Conservation (phyloP, 257 asterid genomes). For the Salvia rosmarinus region DNA sequence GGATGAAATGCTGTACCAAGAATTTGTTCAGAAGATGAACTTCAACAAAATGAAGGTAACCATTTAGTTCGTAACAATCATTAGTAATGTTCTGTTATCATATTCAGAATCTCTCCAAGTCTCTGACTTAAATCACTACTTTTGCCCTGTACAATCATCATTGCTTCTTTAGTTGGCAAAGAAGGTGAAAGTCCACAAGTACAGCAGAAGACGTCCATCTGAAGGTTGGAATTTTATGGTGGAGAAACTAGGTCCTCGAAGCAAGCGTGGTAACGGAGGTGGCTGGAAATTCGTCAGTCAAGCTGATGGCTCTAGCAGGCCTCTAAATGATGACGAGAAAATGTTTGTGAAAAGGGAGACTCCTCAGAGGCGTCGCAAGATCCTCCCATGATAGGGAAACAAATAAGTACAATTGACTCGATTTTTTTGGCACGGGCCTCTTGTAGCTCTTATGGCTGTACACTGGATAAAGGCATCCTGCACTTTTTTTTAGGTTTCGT, state of each 20-base stretch:
- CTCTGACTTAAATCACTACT: not conserved
- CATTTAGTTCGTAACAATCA: not conserved
- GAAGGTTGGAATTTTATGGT: slow-evolving; percentile 88
- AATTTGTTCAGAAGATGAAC: slow-evolving; percentile 75
- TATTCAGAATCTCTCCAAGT: not conserved
- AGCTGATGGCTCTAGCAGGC: slow-evolving; percentile 90
- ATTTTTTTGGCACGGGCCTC: not conserved
- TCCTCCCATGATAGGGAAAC: slow-evolving; percentile 55
- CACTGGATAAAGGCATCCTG: not conserved
- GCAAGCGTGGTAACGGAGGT: slow-evolving; percentile 87
- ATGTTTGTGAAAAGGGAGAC: slow-evolving; percentile 90
- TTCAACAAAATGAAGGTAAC: slow-evolving; percentile 88
- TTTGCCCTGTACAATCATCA: not conserved
- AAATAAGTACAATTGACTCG: not conserved
- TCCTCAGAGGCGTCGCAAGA: slow-evolving; percentile 69
- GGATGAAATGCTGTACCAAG: slow-evolving; percentile 88
- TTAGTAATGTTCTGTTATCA: not conserved
- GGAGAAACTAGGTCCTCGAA: slow-evolving; percentile 77
- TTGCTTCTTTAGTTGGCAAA: slow-evolving; percentile 54
- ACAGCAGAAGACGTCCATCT: slow-evolving; percentile 90
- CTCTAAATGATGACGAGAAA: slow-evolving; percentile 77
- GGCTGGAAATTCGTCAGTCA: slow-evolving; percentile 84
- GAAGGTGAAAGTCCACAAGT: slow-evolving; percentile 78
- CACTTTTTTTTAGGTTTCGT: not conserved
- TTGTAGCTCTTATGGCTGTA: not conserved